Conservation (phyloP, 306 rosid genomes). For the Neltuma alba region DNA sequence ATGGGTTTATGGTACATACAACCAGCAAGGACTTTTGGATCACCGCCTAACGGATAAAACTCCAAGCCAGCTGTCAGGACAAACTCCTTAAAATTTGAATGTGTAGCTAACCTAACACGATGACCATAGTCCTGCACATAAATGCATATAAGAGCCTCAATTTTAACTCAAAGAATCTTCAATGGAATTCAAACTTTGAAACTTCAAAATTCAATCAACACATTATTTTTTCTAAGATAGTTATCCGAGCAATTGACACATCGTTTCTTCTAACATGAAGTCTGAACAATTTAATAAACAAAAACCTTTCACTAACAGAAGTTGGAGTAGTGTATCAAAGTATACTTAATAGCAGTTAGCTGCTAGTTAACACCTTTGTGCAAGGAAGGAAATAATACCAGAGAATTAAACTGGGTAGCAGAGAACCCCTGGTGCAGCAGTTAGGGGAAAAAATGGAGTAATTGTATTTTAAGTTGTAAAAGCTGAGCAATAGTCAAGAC, state of each 20-base stretch:
- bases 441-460: not conserved
- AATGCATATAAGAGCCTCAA: constrained; percentile 16
- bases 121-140: constrained; percentile 96
- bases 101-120: constrained; percentile 97
- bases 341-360: not conserved
- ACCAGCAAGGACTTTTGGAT: constrained; percentile 97
- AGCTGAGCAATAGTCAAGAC: not conserved
- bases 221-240: constrained; percentile 11
- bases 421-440: not conserved
- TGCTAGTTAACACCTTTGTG: not conserved
- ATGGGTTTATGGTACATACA: constrained; percentile 76
- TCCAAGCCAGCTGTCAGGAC: constrained; percentile 98
- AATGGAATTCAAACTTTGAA: constrained; percentile 7
- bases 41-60: constrained; percentile 97
- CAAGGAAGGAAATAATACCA: not conserved
- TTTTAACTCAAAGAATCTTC: not conserved
- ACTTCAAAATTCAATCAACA: constrained; percentile 25
- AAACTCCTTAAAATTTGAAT: constrained; percentile 98
- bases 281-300: constrained; percentile 8
- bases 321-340: constrained; percentile 8
- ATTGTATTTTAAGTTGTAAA: not conserved
- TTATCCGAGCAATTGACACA: constrained; percentile 7
- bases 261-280: not conserved
- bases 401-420: not conserved
- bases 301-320: constrained; percentile 6